Base-by-base conservation (phyloP, 1,139 yeast species). In the Magnusiomyces sp. region DNA sequence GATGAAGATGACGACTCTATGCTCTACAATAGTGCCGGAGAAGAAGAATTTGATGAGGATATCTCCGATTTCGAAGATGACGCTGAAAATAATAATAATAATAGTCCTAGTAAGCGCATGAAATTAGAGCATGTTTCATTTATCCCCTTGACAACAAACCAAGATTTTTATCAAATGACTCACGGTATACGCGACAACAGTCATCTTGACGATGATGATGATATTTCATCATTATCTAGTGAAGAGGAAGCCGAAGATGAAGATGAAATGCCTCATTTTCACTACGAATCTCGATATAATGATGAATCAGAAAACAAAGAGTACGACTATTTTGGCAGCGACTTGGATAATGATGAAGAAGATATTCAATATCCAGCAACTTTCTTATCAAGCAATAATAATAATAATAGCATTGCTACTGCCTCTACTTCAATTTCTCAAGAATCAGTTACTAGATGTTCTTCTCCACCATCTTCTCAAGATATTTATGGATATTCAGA, bases 221-320 rank as follows among this genome's bases (percentile, higher is more conserved):
- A 9, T 17, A n/a, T 17, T 34, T n/a, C 5, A n/a, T 34, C 10
- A 4, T 34, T 9, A 17, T 14, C n/a, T 4, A 17, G 7, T n/a
- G 38, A 34, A 34, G n/a, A n/a, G n/a, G n/a, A n/a, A n/a, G n/a
- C n/a, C 17, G 38, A 34, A 17, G 38, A 34, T 31, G 45, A 48
- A 19, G 44, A 43, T 4, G 38, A 37, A 5, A 29, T 56, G 9
- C 62, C 62, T 2, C 49, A 11, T 47, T 59, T 39, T 48, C 50
- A 6, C 13, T 34, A 34, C 10, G 38, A 34, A 9, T 34, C 38
- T 34, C 38, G 38, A n/a, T 34, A 34, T 34, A 34, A 34, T 11
- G 38, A 6, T 17, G 5, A 14, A 6, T n/a, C n/a, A 9, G 38
- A 9, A n/a, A n/a, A n/a, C n/a, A 17, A 34, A 34, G 38, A 34